Evolutionary conservation across 1,284 basidiomycete species (phyloP), one percentile per base, ranked within the genome.

Genomic region (Neolentinus lepideus): DNA sequence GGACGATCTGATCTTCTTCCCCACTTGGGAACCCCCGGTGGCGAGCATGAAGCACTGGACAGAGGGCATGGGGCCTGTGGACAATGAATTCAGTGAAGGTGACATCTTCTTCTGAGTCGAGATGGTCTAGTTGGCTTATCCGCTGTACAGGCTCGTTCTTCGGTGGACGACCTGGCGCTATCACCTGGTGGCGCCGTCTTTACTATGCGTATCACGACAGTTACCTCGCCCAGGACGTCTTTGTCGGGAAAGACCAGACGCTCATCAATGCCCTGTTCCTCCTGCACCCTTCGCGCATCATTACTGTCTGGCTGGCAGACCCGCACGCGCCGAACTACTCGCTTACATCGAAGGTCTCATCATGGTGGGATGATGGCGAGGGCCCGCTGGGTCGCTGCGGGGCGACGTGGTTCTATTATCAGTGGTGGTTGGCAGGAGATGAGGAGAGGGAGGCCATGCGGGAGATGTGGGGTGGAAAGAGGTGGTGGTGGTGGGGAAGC

Each of bases 241-340:
- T 82, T 60, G 76, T 80, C 16, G 79, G 80, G 2, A 79, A 80
- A 62, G 80, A 81, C 63, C 76, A 81, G 60, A 75, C 74, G 0
- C 59, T 82, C 26, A 74, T 80, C 59, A 81, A 81, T 59, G 63
- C 76, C 1, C 66, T 82, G 50, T 64, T 80, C 57, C 62, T 81
- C 26, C 71, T 79, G 26, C 74, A 72, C 63, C 75, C 80, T 1
- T 63, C 68, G 2, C 73, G 74, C 21, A 67, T 81, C 60, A 64
- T 78, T 21, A 68, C 72, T 0, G 69, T 79, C 25, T 67, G 64
- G 62, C 55, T 61, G 22, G 55, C 52, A 33, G 66, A 67, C 56
- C 59, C 63, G 2, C 59, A 62, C 14, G 57, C 54, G 16, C 24
- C 48, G 25, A 26, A 60, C 29, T 26, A 51, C 21, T 24, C 21